Evolutionary conservation across 139 green algal genomes (phyloP).

Genomic region (Desmodesmus armatus): DNA sequence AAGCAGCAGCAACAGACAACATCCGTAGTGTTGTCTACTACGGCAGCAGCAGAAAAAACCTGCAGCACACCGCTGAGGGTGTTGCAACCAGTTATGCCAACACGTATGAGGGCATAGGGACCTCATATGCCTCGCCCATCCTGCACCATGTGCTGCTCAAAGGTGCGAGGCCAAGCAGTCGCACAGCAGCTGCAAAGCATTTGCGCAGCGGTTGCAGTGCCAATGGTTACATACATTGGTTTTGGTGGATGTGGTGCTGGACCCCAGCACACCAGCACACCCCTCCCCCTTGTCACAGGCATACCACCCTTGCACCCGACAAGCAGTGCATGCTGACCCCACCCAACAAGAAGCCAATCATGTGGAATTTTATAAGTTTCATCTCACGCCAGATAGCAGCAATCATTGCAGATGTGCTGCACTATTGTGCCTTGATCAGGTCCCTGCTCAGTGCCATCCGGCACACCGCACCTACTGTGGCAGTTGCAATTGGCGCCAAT

Average conservation of each 20-base stretch:
- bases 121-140: constrained; percentile 24
- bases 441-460: background rate
- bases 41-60: background rate
- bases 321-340: background rate
- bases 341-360: background rate
- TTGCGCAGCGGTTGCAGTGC: background rate
- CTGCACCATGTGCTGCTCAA: constrained; percentile 40
- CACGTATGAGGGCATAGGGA: background rate
- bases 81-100: constrained; percentile 7
- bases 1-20: background rate
- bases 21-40: background rate
- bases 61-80: background rate
- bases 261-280: background rate
- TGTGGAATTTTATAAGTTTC: background rate
- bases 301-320: too few species aligned
- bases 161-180: background rate
- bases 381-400: background rate
- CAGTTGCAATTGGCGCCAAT: background rate
- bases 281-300: too few species aligned
- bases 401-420: background rate
- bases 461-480: background rate
- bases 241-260: background rate
- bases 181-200: background rate
- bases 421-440: background rate
- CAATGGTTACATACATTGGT: background rate